Evolutionary conservation across 2,329 filamentous ascomycete genomes (phyloP), one percentile per base, ranked within the genome.

Genomic region (Verruconis gallopava): DNA sequence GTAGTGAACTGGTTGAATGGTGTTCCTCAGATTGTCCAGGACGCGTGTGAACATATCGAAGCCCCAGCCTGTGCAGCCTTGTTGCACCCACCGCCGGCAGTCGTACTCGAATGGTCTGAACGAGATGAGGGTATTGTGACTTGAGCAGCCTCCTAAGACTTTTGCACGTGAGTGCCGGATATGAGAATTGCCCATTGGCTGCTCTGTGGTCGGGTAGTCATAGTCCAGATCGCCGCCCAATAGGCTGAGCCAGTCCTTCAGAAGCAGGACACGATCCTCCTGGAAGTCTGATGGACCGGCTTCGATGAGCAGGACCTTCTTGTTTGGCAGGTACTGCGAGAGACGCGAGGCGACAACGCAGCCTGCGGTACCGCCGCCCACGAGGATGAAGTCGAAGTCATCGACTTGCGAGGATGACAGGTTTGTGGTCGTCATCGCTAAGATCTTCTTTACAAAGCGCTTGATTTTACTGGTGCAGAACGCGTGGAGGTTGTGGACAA

Each of bases 111-210:
- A 93, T 5, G 86, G 85, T 19, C 85, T 77, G 74, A 93, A 93
- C 14, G 83, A 91, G 61, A 94, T 93, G 53, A 93, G 71, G 15
- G 86, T 93, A 66, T 94, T 94, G 72, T 93, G 86, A 46, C 82
- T 89, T 35, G 85, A 93, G 71, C 86, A 94, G 50, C 86, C 86
- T 51, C 86, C 86, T 21, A 94, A 73, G 30, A 94, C 85, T 69
- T 93, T 93, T 49, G 86, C 86, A 48, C 86, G 80, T 12, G 86
- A 93, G 67, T 93, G 86, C 49, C 85, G 79, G 65, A 94, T 93
- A 65, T 85, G 74, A 44, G 83, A 91, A 69, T 94, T 94, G 57
- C 85, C 85, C 74, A 64, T 91, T 49, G 85, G 85, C 67, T 94
- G 86, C 64, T 93, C 85, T 37, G 79, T 85, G 22, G 85, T 93